phyloP scores from a whole-genome alignment of 345 rosid species.

The Citrus sp. region DNA sequence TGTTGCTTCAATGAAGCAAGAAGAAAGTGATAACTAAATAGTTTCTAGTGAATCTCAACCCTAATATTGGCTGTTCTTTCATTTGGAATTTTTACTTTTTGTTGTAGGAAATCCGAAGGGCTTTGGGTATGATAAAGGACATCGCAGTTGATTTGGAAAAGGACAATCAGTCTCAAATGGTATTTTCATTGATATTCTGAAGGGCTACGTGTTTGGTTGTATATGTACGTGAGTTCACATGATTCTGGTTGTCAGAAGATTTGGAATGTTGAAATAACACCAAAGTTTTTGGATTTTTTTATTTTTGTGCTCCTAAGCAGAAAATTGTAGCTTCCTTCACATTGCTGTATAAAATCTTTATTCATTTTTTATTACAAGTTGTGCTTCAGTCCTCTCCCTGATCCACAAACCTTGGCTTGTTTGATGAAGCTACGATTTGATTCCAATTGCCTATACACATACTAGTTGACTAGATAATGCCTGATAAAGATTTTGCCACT shows the following conservation, averaged over 20 bases:
- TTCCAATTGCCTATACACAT: background rate
- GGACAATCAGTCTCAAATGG: conserved; percentile 64
- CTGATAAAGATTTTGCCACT: background rate
- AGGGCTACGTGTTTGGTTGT: background rate
- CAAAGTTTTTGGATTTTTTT: background rate
- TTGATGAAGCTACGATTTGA: background rate
- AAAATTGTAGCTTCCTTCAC: background rate
- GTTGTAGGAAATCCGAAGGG: conserved; percentile 68
- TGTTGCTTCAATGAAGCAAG: background rate
- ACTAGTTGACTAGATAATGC: background rate
- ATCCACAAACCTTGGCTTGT: background rate
- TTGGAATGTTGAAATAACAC: background rate
- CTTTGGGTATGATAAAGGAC: conserved; percentile 57
- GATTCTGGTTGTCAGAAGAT: background rate
- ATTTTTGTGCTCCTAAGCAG: background rate
- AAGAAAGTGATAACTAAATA: background rate
- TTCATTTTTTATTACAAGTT: background rate
- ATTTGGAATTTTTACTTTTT: background rate
- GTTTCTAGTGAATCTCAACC: background rate
- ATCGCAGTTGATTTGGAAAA: conserved; percentile 75
- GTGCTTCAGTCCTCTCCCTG: background rate
- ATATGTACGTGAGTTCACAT: background rate
- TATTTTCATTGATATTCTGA: conserved; percentile 18
- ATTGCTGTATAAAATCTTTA: background rate
- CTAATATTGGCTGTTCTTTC: background rate